A percentile compares a stretch with the other conserved stretches of the same genome.
phyloP scores from a whole-genome alignment of 2,329 filamentous ascomycete genomes.

The Colletotrichum caudatum region DNA sequence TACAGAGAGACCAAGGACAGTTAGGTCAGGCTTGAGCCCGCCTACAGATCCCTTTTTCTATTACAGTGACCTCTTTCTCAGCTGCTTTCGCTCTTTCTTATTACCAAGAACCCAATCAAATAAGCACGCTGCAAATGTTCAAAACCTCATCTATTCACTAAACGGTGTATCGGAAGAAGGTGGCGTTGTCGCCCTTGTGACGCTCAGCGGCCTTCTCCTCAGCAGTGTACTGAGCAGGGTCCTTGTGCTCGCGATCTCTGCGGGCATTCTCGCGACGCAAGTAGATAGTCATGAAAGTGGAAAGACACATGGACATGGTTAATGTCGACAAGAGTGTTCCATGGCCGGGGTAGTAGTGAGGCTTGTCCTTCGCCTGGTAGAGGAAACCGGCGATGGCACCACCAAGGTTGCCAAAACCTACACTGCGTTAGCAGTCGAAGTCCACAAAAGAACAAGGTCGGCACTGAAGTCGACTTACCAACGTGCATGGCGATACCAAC shows the following conservation, averaged over 20 bases:
- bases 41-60: background rate
- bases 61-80: background rate
- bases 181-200: slow-evolving; percentile 68
- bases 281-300: slow-evolving; percentile 68
- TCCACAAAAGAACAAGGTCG: background rate
- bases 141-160: slow-evolving; percentile 45
- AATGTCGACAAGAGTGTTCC: slow-evolving; percentile 71
- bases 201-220: slow-evolving; percentile 66
- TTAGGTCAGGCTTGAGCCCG: background rate
- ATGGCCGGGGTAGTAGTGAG: slow-evolving; percentile 79
- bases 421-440: slow-evolving; percentile 40
- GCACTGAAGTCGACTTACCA: slow-evolving; percentile 45
- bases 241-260: slow-evolving; percentile 62
- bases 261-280: slow-evolving; percentile 67
- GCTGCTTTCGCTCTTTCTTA: background rate
- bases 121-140: background rate
- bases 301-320: slow-evolving; percentile 62
- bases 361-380: slow-evolving; percentile 62
- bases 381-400: slow-evolving; percentile 62
- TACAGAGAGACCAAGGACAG: background rate
- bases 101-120: background rate
- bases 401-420: slow-evolving; percentile 70
- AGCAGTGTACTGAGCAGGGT: slow-evolving; percentile 62
- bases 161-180: slow-evolving; percentile 66
- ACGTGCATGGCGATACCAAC: slow-evolving; percentile 69